Percentiles rank a stretch among this genome's conserved stretches.
These are phyloP conservation scores for Fusarium sp. DNA, from an alignment of 2,329 filamentous ascomycete genomes.

Conservation along the genomic window DNA sequence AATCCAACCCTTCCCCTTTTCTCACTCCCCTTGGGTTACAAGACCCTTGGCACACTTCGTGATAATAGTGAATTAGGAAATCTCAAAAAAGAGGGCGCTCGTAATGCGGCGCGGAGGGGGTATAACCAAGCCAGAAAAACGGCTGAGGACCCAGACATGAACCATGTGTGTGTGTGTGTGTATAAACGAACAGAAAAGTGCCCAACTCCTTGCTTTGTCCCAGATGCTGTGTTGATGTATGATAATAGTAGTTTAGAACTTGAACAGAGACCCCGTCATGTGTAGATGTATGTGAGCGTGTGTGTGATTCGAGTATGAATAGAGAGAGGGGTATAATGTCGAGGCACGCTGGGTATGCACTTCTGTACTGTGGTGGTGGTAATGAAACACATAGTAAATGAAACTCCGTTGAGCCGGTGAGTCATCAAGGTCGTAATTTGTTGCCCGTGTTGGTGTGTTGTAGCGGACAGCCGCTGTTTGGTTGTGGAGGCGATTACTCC, in stretches of 20 bases:
- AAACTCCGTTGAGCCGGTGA: constrained; percentile 35
- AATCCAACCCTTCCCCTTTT: constrained; percentile 17
- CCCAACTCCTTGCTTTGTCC: constrained; percentile 44
- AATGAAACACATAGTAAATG: constrained; percentile 30
- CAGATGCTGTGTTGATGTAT: constrained; percentile 36
- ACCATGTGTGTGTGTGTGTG: background rate
- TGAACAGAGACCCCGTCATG: background rate
- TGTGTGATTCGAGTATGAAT: constrained; percentile 8
- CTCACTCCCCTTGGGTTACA: background rate
- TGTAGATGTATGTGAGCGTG: background rate
- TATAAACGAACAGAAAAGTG: constrained; percentile 31
- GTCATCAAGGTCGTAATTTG: constrained; percentile 33
- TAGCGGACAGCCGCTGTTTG: background rate
- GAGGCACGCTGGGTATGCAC: constrained; percentile 37
- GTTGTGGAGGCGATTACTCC: constrained; percentile 48
- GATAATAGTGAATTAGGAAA: constrained; percentile 7
- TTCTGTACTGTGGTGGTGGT: constrained; percentile 16
- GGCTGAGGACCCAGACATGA: constrained; percentile 16
- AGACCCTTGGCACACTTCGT: constrained; percentile 1
- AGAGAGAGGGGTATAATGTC: constrained; percentile 29
- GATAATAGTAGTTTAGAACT: constrained; percentile 22
- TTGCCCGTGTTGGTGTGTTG: constrained; percentile 17
- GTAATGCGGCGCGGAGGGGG: constrained; percentile 20
- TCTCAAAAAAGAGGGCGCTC: constrained; percentile 13
- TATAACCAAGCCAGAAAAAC: constrained; percentile 33